These are phyloP conservation scores for Xerocomellus intermedius DNA, from an alignment of 768 basidiomycete species.

Conservation along the genomic window DNA sequence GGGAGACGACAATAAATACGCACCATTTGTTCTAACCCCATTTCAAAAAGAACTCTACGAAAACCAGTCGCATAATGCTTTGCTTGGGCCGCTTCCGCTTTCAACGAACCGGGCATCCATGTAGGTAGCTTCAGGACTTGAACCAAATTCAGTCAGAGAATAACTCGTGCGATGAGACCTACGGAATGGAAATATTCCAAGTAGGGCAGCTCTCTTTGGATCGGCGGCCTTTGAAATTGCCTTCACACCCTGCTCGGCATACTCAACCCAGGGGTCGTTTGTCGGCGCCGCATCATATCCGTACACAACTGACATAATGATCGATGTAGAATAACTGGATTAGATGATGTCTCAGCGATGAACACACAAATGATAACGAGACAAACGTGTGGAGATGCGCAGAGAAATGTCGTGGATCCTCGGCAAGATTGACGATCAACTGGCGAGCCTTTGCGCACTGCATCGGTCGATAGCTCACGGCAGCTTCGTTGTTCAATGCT, in stretches of 20 bases:
- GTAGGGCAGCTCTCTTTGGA: conserved; percentile 21
- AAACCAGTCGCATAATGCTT: conserved; percentile 19
- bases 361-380: background rate
- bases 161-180: conserved; percentile 1
- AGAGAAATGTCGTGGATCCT: conserved; percentile 26
- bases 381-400: conserved; percentile 29
- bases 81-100: conserved; percentile 17
- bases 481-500: conserved; percentile 29
- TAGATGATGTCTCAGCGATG: background rate
- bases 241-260: conserved; percentile 16
- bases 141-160: background rate
- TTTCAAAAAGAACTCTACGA: conserved; percentile 19
- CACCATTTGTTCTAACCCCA: conserved; percentile 26
- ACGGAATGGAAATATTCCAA: conserved; percentile 29
- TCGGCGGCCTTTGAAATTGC: conserved; percentile 16
- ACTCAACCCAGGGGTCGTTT: conserved; percentile 23
- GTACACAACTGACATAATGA: conserved; percentile 29
- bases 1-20: background rate
- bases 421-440: conserved; percentile 33
- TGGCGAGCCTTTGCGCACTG: conserved; percentile 34
- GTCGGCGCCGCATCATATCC: conserved; percentile 20
- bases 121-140: conserved; percentile 25
- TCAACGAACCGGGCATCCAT: conserved; percentile 28
- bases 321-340: conserved; percentile 27
- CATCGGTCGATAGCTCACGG: conserved; percentile 30